Evolutionary conservation across 805 yeast genomes (phyloP), one percentile per base, ranked within the genome.

Genomic region (Candida wancherniae): DNA sequence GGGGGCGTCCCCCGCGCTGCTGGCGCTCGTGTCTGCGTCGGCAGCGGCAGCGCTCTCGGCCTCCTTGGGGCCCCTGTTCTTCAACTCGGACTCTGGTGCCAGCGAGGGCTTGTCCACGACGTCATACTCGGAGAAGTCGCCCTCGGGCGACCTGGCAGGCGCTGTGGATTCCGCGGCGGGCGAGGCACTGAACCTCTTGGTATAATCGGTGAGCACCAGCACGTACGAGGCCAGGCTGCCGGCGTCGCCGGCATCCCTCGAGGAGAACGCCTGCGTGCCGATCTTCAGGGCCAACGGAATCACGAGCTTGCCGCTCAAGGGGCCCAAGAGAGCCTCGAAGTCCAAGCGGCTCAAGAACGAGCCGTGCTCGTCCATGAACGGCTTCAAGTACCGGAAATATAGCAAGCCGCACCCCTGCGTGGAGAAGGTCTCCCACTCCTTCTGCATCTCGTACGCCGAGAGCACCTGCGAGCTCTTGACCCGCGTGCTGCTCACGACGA

Each of bases 401-500:
- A 54, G 35, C 34, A 48, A 46, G 3, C 68, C 68, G 28, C 63
- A 51, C 3, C 68, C 67, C 33, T 36, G 44, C 15, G 39, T 27
- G 12, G 55, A 45, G 33, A 62, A 62, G 7, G 27, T 17, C 9
- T 31, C 39, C 59, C 62, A 51, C 28, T 59, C 62, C 7, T 34
- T 36, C 11, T 45, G 47, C 15, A 42, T 25, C 18, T 48, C 47
- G 16, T 29, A 24, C 23, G 39, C 30, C 19, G 45, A 29, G 13
- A 43, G 35, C n/a, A 28, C 32, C 12, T 31, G 36, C 17, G 28
- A 22, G 31, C 24, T 34, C 24, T 28, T 22, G 19, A 33, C 28
- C 21, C 45, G 38, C 9, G 60, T 44, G 39, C 67, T 45, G 5
- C 76, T 74, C 18, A 72, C 56, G 4, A 80, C 71, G 27, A 84